Evolutionary conservation across 2,329 filamentous ascomycete genomes (phyloP), one percentile per base, ranked within the genome.

Genomic region (Ceratocystis eucalypticola): DNA sequence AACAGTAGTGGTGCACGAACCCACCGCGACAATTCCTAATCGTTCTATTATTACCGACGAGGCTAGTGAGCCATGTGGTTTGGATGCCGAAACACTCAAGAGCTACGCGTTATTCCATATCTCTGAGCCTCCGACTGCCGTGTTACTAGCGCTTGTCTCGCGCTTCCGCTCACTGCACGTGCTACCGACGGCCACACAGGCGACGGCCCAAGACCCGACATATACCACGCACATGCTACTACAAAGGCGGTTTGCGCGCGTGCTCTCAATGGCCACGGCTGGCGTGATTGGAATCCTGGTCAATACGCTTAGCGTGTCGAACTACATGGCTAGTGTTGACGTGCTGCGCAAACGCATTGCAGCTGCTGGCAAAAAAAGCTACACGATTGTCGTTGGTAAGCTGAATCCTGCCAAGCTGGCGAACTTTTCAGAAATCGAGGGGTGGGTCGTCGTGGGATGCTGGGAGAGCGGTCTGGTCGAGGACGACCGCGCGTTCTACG

Each of bases 401-500:
- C 80, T 99, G 30, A 99, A 97, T 73, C 87, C 92, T 0, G 93
- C 92, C 46, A 99, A 99, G 75, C 81, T 99, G 25, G 94, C 94
- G 62, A 99, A 99, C 75, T 99, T 99, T 76, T 85, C 88, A 67
- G 94, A 99, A 75, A 84, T 99, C 4, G 93, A 91, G 55, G 93
- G 91, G 17, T 99, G 94, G 94, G 91, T 97, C 0, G 91, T 97
- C 0, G 89, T 99, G 8, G 93, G 94, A 1, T 99, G 94, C 76
- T 99, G 94, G 94, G 94, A 99, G 77, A 96, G 92, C 74, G 91
- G 89, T 68, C 78, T 97, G 63, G 84, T 99, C 3, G 93, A 96
- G 71, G 91, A 91, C 69, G 88, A 89, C 67, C 75, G 75, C 0
- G 89, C 88, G 5, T 96, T 96, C 73, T 97, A 87, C 82, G 84